A percentile compares a stretch with the other conserved stretches of the same genome.
Evolutionary conservation across 257 asterid species (phyloP).

Genomic region (Ballota nigra): DNA sequence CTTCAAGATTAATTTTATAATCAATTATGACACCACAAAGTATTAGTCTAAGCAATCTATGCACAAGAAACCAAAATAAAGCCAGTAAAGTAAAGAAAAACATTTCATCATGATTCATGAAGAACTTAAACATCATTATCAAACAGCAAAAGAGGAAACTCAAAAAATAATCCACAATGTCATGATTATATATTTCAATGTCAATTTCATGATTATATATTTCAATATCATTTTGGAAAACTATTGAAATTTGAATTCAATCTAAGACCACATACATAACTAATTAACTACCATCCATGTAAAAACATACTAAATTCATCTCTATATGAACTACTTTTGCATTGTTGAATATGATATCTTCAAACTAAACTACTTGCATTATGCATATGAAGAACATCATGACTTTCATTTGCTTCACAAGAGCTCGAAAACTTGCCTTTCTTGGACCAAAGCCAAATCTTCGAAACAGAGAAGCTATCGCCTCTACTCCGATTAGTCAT

Average conservation of each 20-base stretch:
- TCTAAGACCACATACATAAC: neutral
- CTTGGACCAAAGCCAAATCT: conserved; percentile 75
- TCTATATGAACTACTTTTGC: neutral
- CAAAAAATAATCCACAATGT: neutral
- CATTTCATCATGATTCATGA: neutral
- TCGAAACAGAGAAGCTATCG: conserved; percentile 68
- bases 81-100: neutral
- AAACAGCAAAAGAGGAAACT: neutral
- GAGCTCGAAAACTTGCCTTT: conserved; percentile 31
- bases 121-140: neutral
- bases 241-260: neutral
- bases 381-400: conserved; percentile 24
- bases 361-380: conserved; percentile 31
- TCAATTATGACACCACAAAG: neutral
- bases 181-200: neutral
- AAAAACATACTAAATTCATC: neutral
- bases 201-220: neutral
- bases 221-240: conserved; percentile 7
- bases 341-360: neutral
- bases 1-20: conserved; percentile 9
- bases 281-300: neutral
- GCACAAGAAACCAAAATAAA: neutral
- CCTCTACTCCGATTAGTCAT: conserved; percentile 47
- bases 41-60: neutral
- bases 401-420: conserved; percentile 22